Evolutionary conservation across 345 rosid genomes (phyloP).

Genomic region (Camelina sativa): DNA sequence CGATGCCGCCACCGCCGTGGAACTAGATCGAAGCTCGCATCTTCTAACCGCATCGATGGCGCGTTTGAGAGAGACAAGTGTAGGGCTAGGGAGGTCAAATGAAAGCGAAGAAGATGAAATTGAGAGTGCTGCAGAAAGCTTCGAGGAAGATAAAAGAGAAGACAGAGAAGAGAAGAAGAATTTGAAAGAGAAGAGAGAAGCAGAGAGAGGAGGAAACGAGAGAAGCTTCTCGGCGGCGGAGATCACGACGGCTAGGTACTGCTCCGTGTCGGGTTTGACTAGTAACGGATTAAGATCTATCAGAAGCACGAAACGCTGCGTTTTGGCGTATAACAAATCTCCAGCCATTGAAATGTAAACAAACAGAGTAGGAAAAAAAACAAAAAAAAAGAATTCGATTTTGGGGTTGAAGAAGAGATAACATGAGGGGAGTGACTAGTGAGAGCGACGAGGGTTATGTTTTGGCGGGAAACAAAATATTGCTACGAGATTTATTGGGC

Average conservation of each 20-base stretch:
- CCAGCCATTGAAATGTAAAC: conserved; percentile 45
- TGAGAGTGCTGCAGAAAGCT: conserved; percentile 54
- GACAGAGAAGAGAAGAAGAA: conserved; percentile 89
- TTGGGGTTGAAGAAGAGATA: conserved; percentile 25
- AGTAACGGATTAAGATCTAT: conserved; percentile 79
- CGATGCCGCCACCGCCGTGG: neutral
- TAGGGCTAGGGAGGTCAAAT: conserved; percentile 61
- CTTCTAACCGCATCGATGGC: conserved; percentile 41
- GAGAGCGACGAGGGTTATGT: neutral
- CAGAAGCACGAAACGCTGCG: conserved; percentile 77
- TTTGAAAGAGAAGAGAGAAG: conserved; percentile 76
- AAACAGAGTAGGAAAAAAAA: conserved; percentile 11
- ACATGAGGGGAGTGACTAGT: neutral
- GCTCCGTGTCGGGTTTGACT: conserved; percentile 39
- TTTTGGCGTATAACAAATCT: conserved; percentile 54
- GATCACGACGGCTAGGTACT: conserved; percentile 53
- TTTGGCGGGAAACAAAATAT: conserved; percentile 43
- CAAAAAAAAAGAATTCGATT: neutral
- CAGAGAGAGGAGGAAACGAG: conserved; percentile 60
- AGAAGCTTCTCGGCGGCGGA: conserved; percentile 62
- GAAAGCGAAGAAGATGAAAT: conserved; percentile 62
- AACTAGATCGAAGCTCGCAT: neutral
- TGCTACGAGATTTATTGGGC: conserved; percentile 23
- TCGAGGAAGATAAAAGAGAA: conserved; percentile 88
- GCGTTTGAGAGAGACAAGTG: conserved; percentile 56